Base-by-base conservation (phyloP, 192 early-diverging fungal genomes). In the Chytriomyces sp. region DNA sequence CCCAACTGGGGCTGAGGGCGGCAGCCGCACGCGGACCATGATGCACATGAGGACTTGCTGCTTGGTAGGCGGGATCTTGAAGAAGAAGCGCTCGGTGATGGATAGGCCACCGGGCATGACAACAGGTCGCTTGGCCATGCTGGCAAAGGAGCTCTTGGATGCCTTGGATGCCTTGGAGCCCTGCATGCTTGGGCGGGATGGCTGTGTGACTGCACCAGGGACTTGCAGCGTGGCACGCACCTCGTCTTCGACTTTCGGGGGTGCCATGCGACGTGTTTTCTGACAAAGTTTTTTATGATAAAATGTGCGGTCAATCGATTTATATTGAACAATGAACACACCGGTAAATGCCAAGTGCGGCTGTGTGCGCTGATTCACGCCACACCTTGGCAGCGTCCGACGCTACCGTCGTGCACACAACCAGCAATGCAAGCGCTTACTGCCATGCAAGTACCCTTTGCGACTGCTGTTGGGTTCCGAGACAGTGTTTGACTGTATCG, bases 1-100 rank as follows among this genome's bases (percentile, higher is more conserved):
- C 6, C 75, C 47, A 7, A 45, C 13, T 11, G 26, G 49, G 18
- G 45, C 24, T 20, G 83, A 45, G 9, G 62, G 64, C 20, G 86
- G 86, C 50, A 81, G 69, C n/a, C 67, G 61, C 11, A 87, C 63
- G 11, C 79, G 62, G 45, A 80, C 28, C 35, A 74, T 64, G 45
- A 82, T 78, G 65, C 67, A 64, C 82, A 87, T 83, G 26, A 87
- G 73, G 23, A 87, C 83, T 78, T 86, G 74, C 13, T 62, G 78
- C 64, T 72, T 72, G 43, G 83, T 8, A 75, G 53, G 35, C 47
- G 44, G 6, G 79, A 45, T 10, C 71, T 83, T 61, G 59, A 67
- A 68, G 64, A 84, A 84, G 67, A 74, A 67, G 28, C 78, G 83
- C 77, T 84, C 83, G 24, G 66, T 74, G 43, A 84, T 82, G 43